Percentiles rank a stretch among this genome's conserved stretches.
These are phyloP conservation scores for Poronia punctata DNA, from an alignment of 495 filamentous ascomycete species.

Conservation along the genomic window DNA sequence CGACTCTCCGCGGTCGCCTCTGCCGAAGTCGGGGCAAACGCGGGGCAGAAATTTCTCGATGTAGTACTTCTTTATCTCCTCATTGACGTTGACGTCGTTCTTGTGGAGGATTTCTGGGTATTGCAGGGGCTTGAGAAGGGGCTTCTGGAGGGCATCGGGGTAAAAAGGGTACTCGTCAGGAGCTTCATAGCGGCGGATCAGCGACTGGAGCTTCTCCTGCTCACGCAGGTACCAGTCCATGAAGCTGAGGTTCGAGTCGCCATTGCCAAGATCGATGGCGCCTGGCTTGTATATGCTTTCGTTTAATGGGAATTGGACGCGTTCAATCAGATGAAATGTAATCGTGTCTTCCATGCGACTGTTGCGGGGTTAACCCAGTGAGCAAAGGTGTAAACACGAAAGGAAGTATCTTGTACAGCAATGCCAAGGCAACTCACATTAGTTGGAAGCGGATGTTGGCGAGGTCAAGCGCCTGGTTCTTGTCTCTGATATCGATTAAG, in stretches of 20 bases:
- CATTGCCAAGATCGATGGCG: constrained; percentile 62
- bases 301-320: constrained; percentile 94
- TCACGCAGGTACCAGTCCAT: constrained; percentile 89
- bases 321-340: constrained; percentile 95
- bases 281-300: constrained; percentile 75
- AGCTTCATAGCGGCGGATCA: constrained; percentile 88
- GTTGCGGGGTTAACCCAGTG: constrained; percentile 3
- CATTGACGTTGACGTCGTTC: constrained; percentile 89
- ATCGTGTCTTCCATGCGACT: constrained; percentile 98
- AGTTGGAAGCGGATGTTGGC: constrained; percentile 91
- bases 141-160: constrained; percentile 67
- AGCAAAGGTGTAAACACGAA: not conserved
- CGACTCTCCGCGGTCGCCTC: constrained; percentile 72
- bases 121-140: constrained; percentile 77
- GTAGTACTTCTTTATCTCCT: constrained; percentile 78
- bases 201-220: constrained; percentile 86
- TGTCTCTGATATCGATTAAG: constrained; percentile 79
- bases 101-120: constrained; percentile 90
- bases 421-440: constrained; percentile 51
- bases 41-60: constrained; percentile 73
- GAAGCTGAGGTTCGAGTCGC: constrained; percentile 59
- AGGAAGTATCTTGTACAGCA: not conserved
- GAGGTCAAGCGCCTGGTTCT: constrained; percentile 78
- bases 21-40: constrained; percentile 64
- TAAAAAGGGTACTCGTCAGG: constrained; percentile 99